Base-by-base conservation (phyloP, 306 rosid species). In the Luffa acutangula region DNA sequence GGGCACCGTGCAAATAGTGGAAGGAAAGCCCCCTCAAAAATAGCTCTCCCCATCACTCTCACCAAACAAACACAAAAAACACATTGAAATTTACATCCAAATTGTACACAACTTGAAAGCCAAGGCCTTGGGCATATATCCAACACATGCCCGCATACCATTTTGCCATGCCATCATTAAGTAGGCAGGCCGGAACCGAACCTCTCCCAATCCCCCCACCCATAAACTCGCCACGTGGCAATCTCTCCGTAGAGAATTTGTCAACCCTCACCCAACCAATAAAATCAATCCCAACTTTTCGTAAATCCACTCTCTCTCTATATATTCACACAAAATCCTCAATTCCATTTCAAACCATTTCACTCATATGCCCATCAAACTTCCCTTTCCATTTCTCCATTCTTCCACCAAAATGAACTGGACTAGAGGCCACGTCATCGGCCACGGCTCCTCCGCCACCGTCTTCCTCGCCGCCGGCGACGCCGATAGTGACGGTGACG, bases 381-480 rank as follows among this genome's bases (percentile, higher is more conserved):
- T 57, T 31, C 18, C 42, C 49, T 73, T 73, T 49, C 20, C 10
- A 4, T 33, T 65, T 4, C 2, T 12, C 11, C 33, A 5, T 63
- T 37, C 21, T 39, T 4, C 54, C 20, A 17, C 31, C 18, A 12
- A 48, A 54, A 95, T 95, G 98, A 84, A 83, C 67, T 91, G 99
- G 99, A 87, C 86, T 7, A 91, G 98, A 86, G 93, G 97, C 80
- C 91, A 82, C 54, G 63, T 71, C 83, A 71, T 95, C 46, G 98
- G 99, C 87, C 89, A 65, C 1, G 98, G 99, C 80, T 93, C 97
- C 18, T 80, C 99, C 0, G 94, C 97, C 90, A 83, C 90, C 69
- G 97, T 95, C 83, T 87, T 81, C 79, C 77, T 88, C 3, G 97
- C 96, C 84, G 33, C 90, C 78, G 31, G 31, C 31, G 31, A 25